Base-by-base conservation (phyloP, 2,329 filamentous ascomycete species). In the Paraphoma chrysanthemicola region DNA sequence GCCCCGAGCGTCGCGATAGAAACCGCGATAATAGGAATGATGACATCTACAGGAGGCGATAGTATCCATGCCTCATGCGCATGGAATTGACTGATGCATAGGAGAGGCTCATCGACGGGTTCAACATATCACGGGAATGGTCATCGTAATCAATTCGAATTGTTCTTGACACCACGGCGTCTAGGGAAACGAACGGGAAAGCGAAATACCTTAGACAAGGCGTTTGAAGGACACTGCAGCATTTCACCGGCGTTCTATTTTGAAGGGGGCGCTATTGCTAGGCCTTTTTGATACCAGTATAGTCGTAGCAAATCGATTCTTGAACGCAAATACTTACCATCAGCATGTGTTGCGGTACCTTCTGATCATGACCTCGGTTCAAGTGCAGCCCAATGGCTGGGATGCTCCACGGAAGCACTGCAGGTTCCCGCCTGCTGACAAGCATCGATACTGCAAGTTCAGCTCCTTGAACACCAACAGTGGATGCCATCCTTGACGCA, bases 1-100 rank as follows among this genome's bases (percentile, higher is more conserved):
- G 75, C 59, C 75, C 75, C 0, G 72, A 74, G n/a, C 63, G 75
- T 30, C 49, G 71, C 18, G 65, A 70, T 11, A 56, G 66, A 16
- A 66, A 64, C 10, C 65, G 68, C 14, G 68, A 69, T 16, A 54
- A 46, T 14, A 57, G 72, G 28, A 66, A 70, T 42, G 48, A 65
- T 28, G 72, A 74, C 51, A 70, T 75, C 23, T 75, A 74, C 33
- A 58, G 67, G 44, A 59, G 67, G 43, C 55, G 65, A 29, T 69
- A 64, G 62, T 42, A 16, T 38, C 8, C n/a, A 42, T 10, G 11
- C 16, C 39, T 42, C 16, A 3, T 16, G 10, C 12, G 39, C 39
- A 9, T 9, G 12, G 39, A 16, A 10, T 14, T 36, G 10, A 14
- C 14, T 7, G 33, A 36, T 36, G 33, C 33, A 10, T 10, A 36